A percentile compares a stretch with the other conserved stretches of the same genome.
Evolutionary conservation across 2,329 filamentous ascomycete species (phyloP).

Genomic region (Fusarium incarnatum): DNA sequence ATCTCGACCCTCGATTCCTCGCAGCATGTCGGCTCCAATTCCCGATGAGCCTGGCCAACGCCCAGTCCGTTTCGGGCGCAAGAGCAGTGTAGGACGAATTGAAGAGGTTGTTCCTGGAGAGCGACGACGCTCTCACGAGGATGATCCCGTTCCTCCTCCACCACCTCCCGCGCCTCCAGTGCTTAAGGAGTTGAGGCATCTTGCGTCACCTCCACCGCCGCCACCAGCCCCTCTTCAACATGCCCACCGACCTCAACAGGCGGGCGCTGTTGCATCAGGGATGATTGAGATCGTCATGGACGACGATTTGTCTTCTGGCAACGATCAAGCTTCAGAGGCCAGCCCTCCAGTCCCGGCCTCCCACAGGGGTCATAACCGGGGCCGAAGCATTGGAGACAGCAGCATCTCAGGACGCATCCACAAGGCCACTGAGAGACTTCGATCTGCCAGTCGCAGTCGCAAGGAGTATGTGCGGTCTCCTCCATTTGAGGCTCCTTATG

Average conservation of each 20-base stretch:
- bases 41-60: conserved; percentile 53
- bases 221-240: conserved; percentile 69
- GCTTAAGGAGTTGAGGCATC: conserved; percentile 71
- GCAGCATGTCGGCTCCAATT: conserved; percentile 71
- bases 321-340: conserved; percentile 36
- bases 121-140: conserved; percentile 63
- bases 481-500: conserved; percentile 54
- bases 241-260: conserved; percentile 54
- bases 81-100: conserved; percentile 57
- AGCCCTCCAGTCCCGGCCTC: conserved; percentile 50
- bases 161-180: conserved; percentile 66
- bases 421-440: conserved; percentile 69
- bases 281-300: conserved; percentile 77
- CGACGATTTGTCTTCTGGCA: conserved; percentile 59
- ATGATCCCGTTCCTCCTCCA: conserved; percentile 62
- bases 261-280: conserved; percentile 62
- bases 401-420: conserved; percentile 65
- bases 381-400: conserved; percentile 66
- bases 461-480: conserved; percentile 54
- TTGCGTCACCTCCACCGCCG: conserved; percentile 70
- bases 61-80: conserved; percentile 48
- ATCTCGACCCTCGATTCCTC: conserved; percentile 60
- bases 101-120: conserved; percentile 58
- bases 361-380: conserved; percentile 65
- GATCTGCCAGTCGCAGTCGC: conserved; percentile 68